Conservation (phyloP, 1,139 yeast species). For the Hyphopichia buzzinii region DNA sequence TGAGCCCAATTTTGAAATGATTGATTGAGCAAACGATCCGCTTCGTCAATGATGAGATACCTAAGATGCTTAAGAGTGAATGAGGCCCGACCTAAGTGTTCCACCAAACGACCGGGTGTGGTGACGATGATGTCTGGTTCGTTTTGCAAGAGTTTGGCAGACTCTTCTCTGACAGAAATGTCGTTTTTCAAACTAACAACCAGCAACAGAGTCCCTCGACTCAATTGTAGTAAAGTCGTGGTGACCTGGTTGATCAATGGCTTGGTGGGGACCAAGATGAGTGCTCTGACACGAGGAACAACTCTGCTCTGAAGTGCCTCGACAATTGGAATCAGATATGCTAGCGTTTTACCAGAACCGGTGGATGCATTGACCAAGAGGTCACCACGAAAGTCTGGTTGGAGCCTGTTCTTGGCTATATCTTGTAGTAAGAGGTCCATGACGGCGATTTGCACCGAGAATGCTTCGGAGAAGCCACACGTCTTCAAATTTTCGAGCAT, state of each 20-base stretch:
- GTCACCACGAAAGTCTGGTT: conserved; percentile 68
- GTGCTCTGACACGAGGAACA: conserved; percentile 74
- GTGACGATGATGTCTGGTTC: conserved; percentile 78
- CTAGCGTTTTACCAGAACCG: conserved; percentile 95
- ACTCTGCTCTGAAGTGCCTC: conserved; percentile 61
- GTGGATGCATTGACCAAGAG: conserved; percentile 90
- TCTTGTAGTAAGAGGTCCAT: conserved; percentile 57
- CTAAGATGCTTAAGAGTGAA: conserved; percentile 50
- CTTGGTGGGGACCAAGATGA: conserved; percentile 84
- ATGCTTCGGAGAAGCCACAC: conserved; percentile 54
- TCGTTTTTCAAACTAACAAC: conserved; percentile 59
- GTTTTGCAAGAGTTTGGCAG: conserved; percentile 37
- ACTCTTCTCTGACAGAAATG: conserved; percentile 67
- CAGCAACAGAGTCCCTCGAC: conserved; percentile 65
- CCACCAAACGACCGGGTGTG: conserved; percentile 95
- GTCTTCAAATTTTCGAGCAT: conserved; percentile 47
- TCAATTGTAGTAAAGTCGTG: conserved; percentile 55
- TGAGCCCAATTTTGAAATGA: conserved; percentile 92
- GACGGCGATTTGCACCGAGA: conserved; percentile 76
- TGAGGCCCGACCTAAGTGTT: conserved; percentile 56
- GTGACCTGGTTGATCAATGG: conserved; percentile 84
- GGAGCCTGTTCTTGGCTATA: conserved; percentile 40
- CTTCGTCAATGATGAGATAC: conserved; percentile 88
- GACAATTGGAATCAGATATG: conserved; percentile 81
- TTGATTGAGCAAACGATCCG: conserved; percentile 87